Conservation (phyloP, 768 basidiomycete genomes). For the Podaxis sp. region DNA sequence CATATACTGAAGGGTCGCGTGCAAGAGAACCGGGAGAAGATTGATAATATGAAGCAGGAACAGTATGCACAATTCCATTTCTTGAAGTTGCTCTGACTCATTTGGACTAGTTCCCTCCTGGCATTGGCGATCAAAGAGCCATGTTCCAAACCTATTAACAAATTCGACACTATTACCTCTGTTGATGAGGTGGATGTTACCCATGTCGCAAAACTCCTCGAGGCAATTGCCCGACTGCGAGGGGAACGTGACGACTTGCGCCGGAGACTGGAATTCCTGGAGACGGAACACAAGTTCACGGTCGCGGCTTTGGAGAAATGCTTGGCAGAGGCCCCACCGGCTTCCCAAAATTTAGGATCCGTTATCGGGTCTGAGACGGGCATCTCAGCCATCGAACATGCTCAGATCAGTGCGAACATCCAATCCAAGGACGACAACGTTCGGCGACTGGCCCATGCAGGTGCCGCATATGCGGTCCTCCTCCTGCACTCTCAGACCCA, state of each 20-base stretch:
- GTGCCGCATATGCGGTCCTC: background rate
- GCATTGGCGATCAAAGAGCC: background rate
- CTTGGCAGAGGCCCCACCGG: constrained; percentile 20
- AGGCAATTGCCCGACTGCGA: constrained; percentile 63
- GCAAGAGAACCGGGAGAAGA: constrained; percentile 21
- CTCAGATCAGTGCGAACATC: constrained; percentile 16
- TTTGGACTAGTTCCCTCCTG: background rate
- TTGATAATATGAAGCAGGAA: constrained; percentile 18
- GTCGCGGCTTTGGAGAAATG: constrained; percentile 57
- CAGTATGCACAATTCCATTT: background rate
- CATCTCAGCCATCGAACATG: constrained; percentile 20
- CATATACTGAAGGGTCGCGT: constrained; percentile 19
- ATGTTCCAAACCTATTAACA: background rate
- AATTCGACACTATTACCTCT: background rate
- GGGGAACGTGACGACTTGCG: constrained; percentile 59
- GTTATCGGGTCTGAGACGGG: constrained; percentile 25
- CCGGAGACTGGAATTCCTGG: constrained; percentile 62
- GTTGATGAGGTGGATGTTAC: constrained; percentile 29
- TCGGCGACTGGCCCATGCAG: constrained; percentile 27
- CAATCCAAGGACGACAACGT: constrained; percentile 25
- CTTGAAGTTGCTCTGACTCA: background rate
- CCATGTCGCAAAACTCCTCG: constrained; percentile 52
- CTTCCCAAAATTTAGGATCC: constrained; percentile 16
- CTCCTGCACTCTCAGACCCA: background rate
- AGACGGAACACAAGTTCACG: constrained; percentile 61